Evolutionary conservation across 768 basidiomycete species (phyloP).

Genomic region (Rubroboletus pulcherrimus): DNA sequence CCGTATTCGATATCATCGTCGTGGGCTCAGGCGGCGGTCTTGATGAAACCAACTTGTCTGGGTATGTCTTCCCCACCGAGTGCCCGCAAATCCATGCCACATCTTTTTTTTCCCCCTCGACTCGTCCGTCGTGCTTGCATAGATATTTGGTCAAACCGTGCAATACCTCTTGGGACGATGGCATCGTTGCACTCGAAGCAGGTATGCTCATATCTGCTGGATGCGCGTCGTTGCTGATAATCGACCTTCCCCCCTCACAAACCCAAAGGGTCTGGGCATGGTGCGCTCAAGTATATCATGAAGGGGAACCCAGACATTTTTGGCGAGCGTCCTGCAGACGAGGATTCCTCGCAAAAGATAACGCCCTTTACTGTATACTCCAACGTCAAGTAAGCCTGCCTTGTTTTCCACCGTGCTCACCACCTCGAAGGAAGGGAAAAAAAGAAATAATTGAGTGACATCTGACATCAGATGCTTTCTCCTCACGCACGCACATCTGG

Average conservation of each 20-base stretch:
- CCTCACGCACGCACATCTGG: constrained; percentile 86
- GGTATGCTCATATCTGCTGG: constrained; percentile 42
- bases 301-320: constrained; percentile 55
- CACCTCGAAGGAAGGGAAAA: neutral
- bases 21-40: constrained; percentile 89
- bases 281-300: constrained; percentile 66
- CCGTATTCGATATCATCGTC: constrained; percentile 67
- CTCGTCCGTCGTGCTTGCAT: constrained; percentile 8
- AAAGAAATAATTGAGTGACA: neutral
- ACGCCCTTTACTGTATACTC: constrained; percentile 29
- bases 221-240: neutral
- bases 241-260: neutral
- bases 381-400: constrained; percentile 30
- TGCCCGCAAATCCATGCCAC: neutral
- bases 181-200: constrained; percentile 82
- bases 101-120: constrained; percentile 1
- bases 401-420: neutral
- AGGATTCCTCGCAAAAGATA: constrained; percentile 8
- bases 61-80: constrained; percentile 44
- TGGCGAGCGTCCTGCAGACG: constrained; percentile 19
- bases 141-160: constrained; percentile 88
- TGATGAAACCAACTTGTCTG: constrained; percentile 83
- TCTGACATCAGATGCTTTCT: constrained; percentile 62
- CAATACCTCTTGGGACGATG: constrained; percentile 68
- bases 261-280: constrained; percentile 74